phyloP scores from a whole-genome alignment of 768 basidiomycete species.

The Piloderma croceum region DNA sequence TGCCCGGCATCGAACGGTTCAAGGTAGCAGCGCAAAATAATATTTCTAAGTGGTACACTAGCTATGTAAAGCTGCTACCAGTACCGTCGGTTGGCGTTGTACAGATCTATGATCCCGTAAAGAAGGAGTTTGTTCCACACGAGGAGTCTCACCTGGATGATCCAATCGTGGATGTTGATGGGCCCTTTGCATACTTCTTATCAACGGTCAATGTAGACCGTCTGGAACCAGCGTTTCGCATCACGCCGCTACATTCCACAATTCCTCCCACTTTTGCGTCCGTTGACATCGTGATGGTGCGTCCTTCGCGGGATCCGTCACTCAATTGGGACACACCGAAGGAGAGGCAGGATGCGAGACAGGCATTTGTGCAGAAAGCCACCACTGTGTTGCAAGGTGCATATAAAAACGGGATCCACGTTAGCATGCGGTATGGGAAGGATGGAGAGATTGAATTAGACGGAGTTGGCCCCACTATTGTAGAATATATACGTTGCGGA shows the following conservation, averaged over 20 bases:
- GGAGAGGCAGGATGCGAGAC: slow-evolving; percentile 39
- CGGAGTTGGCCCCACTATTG: slow-evolving; percentile 48
- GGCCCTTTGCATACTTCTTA: slow-evolving; percentile 85
- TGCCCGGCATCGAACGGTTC: slow-evolving; percentile 82
- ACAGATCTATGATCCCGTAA: slow-evolving; percentile 55
- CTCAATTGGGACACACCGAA: slow-evolving; percentile 36
- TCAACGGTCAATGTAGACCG: slow-evolving; percentile 80
- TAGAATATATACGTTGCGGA: slow-evolving; percentile 74
- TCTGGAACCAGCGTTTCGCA: slow-evolving; percentile 76
- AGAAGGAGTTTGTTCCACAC: slow-evolving; percentile 43
- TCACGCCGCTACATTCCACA: slow-evolving; percentile 55
- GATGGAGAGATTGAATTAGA: slow-evolving; percentile 36
- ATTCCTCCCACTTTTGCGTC: slow-evolving; percentile 40
- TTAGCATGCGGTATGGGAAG: slow-evolving; percentile 50
- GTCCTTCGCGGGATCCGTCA: slow-evolving; percentile 60
- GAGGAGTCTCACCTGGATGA: slow-evolving; percentile 27
- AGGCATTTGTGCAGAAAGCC: slow-evolving; percentile 46
- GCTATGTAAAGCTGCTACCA: slow-evolving; percentile 53
- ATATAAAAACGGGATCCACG: slow-evolving; percentile 73
- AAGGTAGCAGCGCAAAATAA: slow-evolving; percentile 80
- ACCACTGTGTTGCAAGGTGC: slow-evolving; percentile 56
- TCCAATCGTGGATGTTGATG: slow-evolving; percentile 46
- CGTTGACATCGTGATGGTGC: slow-evolving; percentile 72
- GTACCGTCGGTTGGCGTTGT: slow-evolving; percentile 34
- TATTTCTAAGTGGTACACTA: slow-evolving; percentile 63